Evolutionary conservation across 345 rosid genomes (phyloP).

Genomic region (Aethionema arabicum): DNA sequence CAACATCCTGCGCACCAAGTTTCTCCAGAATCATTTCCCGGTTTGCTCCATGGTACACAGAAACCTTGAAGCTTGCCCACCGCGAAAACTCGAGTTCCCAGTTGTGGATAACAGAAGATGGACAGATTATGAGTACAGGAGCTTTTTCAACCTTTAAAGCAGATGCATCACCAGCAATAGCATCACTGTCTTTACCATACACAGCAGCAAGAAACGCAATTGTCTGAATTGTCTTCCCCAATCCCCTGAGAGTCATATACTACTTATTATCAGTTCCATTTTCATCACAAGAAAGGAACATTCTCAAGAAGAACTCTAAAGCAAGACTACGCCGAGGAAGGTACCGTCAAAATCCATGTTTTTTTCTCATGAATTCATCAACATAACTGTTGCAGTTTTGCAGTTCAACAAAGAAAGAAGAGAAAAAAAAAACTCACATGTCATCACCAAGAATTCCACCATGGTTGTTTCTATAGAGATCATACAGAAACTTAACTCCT

Average conservation of each 20-base stretch:
- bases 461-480: constrained; percentile 66
- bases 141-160: constrained; percentile 42
- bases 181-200: constrained; percentile 69
- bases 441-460: constrained; percentile 98
- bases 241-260: constrained; percentile 59
- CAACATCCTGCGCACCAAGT: constrained; percentile 58
- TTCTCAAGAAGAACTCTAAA: constrained; percentile 6
- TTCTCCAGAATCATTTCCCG: constrained; percentile 77
- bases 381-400: neutral
- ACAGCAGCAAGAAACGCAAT: constrained; percentile 93
- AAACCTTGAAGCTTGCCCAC: constrained; percentile 75
- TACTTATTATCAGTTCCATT: constrained; percentile 23
- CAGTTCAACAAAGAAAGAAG: constrained; percentile 4
- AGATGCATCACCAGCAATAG: constrained; percentile 34
- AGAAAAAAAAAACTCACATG: constrained; percentile 70
- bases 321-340: constrained; percentile 1
- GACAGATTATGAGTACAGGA: constrained; percentile 73
- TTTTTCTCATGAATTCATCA: neutral
- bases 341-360: too few relatives aligned
- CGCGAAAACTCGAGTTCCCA: constrained; percentile 91
- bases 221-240: constrained; percentile 95
- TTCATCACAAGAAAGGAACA: constrained; percentile 10
- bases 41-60: constrained; percentile 74
- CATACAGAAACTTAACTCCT: constrained; percentile 74
- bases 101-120: constrained; percentile 83